Base-by-base conservation (phyloP, 345 rosid genomes). In the Arabis hirsuta region DNA sequence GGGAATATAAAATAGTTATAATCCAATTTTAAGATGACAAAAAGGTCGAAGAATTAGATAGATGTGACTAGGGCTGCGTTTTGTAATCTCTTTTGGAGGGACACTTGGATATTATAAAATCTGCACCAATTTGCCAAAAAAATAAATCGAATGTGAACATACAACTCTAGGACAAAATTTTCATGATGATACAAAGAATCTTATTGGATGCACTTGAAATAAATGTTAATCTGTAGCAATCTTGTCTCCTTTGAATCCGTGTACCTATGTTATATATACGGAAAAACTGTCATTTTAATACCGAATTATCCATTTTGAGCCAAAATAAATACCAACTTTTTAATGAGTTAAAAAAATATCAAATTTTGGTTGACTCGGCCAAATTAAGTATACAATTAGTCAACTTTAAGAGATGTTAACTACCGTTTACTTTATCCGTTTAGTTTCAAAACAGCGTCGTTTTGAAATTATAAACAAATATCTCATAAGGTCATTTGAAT, bases 21-120 rank as follows among this genome's bases (percentile, higher is more conserved):
- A 57, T 50, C 11, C 31, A 36, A 27, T 27, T 56, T 44, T 55
- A 38, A 65, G 22, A 74, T 42, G 48, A 32, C 38, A 66, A 43
- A 29, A 41, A 73, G 14, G 36, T 74, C 52, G 62, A 67, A 73
- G 56, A 74, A 43, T 51, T 41, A 58, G 56, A 67, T 59, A 67
- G 73, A 74, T 74, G 63, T 74, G 78, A 52, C 68, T 67, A 74
- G 63, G 64, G 73, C 50, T 44, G 57, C 43, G 27, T 44, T 60
- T 10, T 64, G 34, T 67, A 60, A 52, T 59, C 73, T 43, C 44
- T 60, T 16, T 45, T 57, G 69, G 65, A 58, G 55, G 74, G 67
- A 51, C 55, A 59, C 55, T 53, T 60, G 41, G 54, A 43, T 67
- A 66, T 31, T 59, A 41, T 22, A 32, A 41, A 58, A 62, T 42